Base-by-base conservation (phyloP, 1,284 basidiomycete species). In the Ceratobasidium sp. region DNA sequence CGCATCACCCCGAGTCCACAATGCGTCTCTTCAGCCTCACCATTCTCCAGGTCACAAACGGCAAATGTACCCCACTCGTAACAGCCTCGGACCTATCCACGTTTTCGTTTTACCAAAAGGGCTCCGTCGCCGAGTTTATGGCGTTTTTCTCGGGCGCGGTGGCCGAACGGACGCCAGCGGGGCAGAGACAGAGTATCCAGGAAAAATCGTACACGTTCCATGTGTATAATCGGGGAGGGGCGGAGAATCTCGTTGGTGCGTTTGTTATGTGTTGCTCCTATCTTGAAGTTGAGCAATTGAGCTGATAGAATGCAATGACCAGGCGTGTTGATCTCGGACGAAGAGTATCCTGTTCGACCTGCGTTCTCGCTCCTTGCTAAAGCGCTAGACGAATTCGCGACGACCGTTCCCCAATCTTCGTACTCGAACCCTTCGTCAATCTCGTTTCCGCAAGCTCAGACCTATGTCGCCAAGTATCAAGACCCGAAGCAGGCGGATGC, bases 401-500 rank as follows among this genome's bases (percentile, higher is more conserved):
- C 93, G 78, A 93, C 95, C 86, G 90, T 96, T 0, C 93, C 94
- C 7, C 89, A 92, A 82, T 87, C 91, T 2, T 89, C 92, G 64
- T 94, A 90, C 84, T 84, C 86, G 79, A 91, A 89, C 78, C 92
- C 92, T 9, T 83, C 89, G 0, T 83, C 90, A 0, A 92, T 94
- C 83, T 91, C 86, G 67, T 95, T 91, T 87, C 90, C 89, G 67
- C 92, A 95, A 77, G 89, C 96, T 81, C 89, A 92, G 71, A 90
- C 90, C 20, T 99, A 97, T 85, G 86, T 99, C 68, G 88, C 91
- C 84, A 97, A 97, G 86, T 99, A 98, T 86, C 98, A 99, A 87
- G 98, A 99, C 86, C 98, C 98, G 9, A 91, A 93, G 81, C 97
- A 99, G 87, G 98, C 98, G 4, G 98, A 99, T 87, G 94, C 95